These are phyloP conservation scores for Trypanosoma grayi DNA, from an alignment of 208 protist species.

Conservation along the genomic window DNA sequence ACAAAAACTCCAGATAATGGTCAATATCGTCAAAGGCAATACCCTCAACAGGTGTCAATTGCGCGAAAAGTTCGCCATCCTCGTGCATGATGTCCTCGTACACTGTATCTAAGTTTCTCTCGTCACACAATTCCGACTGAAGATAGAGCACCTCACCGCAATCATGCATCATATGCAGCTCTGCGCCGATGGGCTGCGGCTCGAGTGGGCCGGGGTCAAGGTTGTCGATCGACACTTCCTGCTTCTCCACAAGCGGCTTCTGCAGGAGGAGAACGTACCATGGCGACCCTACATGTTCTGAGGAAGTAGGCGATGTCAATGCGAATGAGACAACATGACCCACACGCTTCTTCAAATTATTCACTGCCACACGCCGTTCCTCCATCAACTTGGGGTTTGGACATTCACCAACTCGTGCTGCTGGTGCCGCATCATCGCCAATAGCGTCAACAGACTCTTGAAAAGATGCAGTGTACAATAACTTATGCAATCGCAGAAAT, in stretches of 20 bases:
- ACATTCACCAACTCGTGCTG: neutral
- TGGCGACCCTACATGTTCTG: neutral
- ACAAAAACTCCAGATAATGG: slow-evolving; percentile 33
- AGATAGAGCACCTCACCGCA: slow-evolving; percentile 63
- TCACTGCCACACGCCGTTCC: slow-evolving; percentile 8
- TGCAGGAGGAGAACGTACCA: slow-evolving; percentile 58
- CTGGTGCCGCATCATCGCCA: too few relatives aligned
- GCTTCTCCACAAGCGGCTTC: slow-evolving; percentile 37
- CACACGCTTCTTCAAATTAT: slow-evolving; percentile 41
- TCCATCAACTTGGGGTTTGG: neutral
- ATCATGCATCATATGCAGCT: slow-evolving; percentile 69
- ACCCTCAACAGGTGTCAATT: slow-evolving; percentile 72
- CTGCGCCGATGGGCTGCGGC: slow-evolving; percentile 51
- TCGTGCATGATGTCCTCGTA: slow-evolving; percentile 68
- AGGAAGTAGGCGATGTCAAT: neutral
- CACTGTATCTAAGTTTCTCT: slow-evolving; percentile 38
- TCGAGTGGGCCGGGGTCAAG: slow-evolving; percentile 27
- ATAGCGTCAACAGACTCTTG: slow-evolving; percentile 8
- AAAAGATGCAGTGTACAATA: slow-evolving; percentile 33
- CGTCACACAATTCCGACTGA: slow-evolving; percentile 40
- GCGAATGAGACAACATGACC: slow-evolving; percentile 50
- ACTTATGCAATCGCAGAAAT: slow-evolving; percentile 17
- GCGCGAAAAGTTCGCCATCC: slow-evolving; percentile 74
- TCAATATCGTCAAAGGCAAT: slow-evolving; percentile 72
- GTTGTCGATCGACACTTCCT: slow-evolving; percentile 37